A percentile compares a stretch with the other conserved stretches of the same genome.
These are phyloP conservation scores for Ustilago trichophora DNA, from an alignment of 1,284 basidiomycete genomes.

Conservation along the genomic window DNA sequence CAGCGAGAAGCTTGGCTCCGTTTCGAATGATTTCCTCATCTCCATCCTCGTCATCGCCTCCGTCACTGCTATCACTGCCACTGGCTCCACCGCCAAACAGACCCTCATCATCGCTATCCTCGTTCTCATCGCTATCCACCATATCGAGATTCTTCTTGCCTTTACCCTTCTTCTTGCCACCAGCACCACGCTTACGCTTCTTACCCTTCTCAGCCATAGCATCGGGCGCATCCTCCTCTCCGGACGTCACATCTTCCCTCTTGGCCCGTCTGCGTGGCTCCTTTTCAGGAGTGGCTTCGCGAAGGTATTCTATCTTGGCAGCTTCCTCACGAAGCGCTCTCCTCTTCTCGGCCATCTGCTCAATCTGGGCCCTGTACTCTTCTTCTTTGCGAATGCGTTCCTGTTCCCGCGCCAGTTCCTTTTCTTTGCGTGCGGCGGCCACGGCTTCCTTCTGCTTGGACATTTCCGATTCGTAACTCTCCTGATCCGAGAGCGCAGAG, in stretches of 20 bases:
- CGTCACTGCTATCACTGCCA: conserved; percentile 26
- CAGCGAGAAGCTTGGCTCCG: conserved; percentile 33
- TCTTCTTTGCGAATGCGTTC: conserved; percentile 54
- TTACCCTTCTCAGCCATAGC: conserved; percentile 27
- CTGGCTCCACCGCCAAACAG: conserved; percentile 26
- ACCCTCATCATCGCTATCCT: conserved; percentile 38
- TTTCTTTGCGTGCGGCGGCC: conserved; percentile 48
- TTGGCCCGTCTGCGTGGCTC: conserved; percentile 41
- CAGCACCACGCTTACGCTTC: conserved; percentile 29
- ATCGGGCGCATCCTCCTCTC: conserved; percentile 45
- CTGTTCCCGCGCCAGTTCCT: conserved; percentile 53
- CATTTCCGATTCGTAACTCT: conserved; percentile 51
- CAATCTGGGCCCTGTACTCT: conserved; percentile 49
- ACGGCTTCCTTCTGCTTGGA: conserved; percentile 46
- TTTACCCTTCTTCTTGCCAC: conserved; percentile 32
- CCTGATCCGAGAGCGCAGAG: conserved; percentile 49
- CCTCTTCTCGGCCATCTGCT: conserved; percentile 57
- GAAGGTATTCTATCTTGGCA: conserved; percentile 57
- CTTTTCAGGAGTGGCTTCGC: conserved; percentile 45
- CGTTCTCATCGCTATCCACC: conserved; percentile 30
- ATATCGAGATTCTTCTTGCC: conserved; percentile 33
- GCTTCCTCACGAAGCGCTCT: conserved; percentile 55
- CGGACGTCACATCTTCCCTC: conserved; percentile 40
- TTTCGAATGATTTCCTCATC: conserved; percentile 49
- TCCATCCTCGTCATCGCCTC: conserved; percentile 41